phyloP scores from a whole-genome alignment of 257 asterid genomes.

The Nicotiana paniculata region DNA sequence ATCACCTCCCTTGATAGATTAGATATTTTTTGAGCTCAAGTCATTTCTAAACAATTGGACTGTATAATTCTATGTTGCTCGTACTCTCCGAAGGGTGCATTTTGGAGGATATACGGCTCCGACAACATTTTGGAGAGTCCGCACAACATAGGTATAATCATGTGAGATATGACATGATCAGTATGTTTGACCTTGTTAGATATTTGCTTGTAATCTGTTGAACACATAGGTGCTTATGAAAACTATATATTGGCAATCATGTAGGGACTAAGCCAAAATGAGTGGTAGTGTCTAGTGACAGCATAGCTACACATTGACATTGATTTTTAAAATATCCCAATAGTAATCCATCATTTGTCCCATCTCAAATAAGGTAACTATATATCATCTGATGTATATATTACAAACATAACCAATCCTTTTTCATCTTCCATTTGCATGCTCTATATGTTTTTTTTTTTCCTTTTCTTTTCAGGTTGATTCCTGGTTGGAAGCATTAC shows the following conservation, averaged over 20 bases:
- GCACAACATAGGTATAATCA: too few species aligned
- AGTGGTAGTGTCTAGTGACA: background rate
- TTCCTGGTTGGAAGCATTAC: conserved; percentile 69
- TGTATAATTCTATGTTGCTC: background rate
- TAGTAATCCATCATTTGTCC: background rate
- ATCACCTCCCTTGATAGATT: background rate
- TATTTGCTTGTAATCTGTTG: background rate
- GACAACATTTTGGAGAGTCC: too few species aligned
- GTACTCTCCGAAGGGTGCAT: too few species aligned
- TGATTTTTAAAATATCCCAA: background rate
- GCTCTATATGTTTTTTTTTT: background rate
- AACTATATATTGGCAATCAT: background rate
- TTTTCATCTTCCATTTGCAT: background rate
- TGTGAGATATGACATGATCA: background rate
- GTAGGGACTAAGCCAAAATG: background rate
- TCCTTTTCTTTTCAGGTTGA: conserved; percentile 44
- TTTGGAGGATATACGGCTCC: too few species aligned
- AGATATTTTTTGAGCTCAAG: background rate
- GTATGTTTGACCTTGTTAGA: background rate
- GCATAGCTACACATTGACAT: background rate
- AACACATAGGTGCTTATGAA: background rate
- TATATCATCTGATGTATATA: background rate
- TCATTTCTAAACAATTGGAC: background rate
- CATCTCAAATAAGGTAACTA: background rate
- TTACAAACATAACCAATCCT: background rate